Conservation (phyloP, 1,284 basidiomycete species). For the Porodaedalea pini region DNA sequence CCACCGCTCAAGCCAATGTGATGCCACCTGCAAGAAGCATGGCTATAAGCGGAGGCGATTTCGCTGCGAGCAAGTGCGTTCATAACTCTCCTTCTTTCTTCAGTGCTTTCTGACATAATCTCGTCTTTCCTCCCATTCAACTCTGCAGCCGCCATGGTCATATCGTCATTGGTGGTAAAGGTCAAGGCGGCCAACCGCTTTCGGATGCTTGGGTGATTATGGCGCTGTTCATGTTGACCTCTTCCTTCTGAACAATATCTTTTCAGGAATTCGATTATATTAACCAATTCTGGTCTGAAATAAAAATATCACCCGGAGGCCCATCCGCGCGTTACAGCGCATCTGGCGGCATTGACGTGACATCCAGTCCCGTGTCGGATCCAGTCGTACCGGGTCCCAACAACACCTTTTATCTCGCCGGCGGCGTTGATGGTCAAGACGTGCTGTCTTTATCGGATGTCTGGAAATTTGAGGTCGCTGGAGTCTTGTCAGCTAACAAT, state of each 20-base stretch:
- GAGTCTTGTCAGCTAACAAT: slow-evolving; percentile 64
- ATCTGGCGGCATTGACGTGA: slow-evolving; percentile 64
- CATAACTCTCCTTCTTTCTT: slow-evolving; percentile 8
- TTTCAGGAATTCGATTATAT: slow-evolving; percentile 68
- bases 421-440: slow-evolving; percentile 52
- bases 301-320: slow-evolving; percentile 45
- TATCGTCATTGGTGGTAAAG: slow-evolving; percentile 68
- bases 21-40: slow-evolving; percentile 61
- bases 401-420: slow-evolving; percentile 66
- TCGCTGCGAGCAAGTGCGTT: slow-evolving; percentile 74
- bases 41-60: slow-evolving; percentile 60
- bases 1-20: slow-evolving; percentile 36
- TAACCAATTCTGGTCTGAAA: slow-evolving; percentile 68
- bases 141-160: slow-evolving; percentile 59
- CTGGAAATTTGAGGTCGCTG: slow-evolving; percentile 65
- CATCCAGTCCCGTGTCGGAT: slow-evolving; percentile 41
- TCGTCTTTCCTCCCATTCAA: slow-evolving; percentile 12
- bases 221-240: neutral
- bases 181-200: slow-evolving; percentile 44
- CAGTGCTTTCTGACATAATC: slow-evolving; percentile 20
- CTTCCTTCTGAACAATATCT: slow-evolving; percentile 10
- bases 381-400: slow-evolving; percentile 47
- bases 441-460: slow-evolving; percentile 54
- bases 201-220: slow-evolving; percentile 67
- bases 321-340: slow-evolving; percentile 66